Conservation (phyloP, 2,329 filamentous ascomycete species). For the Colletotrichum sp. region DNA sequence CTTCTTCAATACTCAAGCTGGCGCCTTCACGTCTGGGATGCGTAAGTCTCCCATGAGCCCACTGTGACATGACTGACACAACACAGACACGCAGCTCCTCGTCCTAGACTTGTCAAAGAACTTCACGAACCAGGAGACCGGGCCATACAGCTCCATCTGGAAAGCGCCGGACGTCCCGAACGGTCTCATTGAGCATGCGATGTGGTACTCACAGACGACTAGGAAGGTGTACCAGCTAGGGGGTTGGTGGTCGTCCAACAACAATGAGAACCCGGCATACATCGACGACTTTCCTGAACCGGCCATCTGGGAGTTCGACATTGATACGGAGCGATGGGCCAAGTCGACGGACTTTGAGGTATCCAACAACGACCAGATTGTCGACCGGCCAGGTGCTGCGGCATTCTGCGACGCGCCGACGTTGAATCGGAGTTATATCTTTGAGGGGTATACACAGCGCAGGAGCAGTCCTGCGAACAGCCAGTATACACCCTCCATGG, state of each 20-base stretch:
- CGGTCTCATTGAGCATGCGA: slow-evolving; percentile 21
- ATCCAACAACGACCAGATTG: slow-evolving; percentile 11
- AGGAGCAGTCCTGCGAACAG: slow-evolving; percentile 18
- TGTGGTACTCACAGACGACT: slow-evolving; percentile 22
- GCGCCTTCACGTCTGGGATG: slow-evolving; percentile 3
- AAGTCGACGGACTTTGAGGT: neutral
- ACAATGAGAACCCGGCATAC: slow-evolving; percentile 15
- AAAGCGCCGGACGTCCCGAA: slow-evolving; percentile 23
- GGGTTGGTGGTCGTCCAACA: slow-evolving; percentile 25
- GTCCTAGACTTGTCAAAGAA: slow-evolving; percentile 24
- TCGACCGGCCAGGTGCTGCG: slow-evolving; percentile 19
- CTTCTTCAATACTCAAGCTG: slow-evolving; percentile 8
- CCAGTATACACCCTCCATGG: neutral
- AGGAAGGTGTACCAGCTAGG: slow-evolving; percentile 25
- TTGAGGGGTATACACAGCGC: slow-evolving; percentile 22
- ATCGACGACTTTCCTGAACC: slow-evolving; percentile 12
- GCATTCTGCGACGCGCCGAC: slow-evolving; percentile 21
- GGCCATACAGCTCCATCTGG: slow-evolving; percentile 15
- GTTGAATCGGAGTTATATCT: slow-evolving; percentile 21
- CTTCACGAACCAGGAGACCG: slow-evolving; percentile 21
- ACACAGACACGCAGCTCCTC: slow-evolving; percentile 19
- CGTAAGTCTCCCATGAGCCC: neutral
- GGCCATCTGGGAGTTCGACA: slow-evolving; percentile 5
- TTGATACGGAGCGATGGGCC: slow-evolving; percentile 3
- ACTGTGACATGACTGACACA: neutral